phyloP scores from a whole-genome alignment of 305 asterid genomes.

The Euphrasia arctica region DNA sequence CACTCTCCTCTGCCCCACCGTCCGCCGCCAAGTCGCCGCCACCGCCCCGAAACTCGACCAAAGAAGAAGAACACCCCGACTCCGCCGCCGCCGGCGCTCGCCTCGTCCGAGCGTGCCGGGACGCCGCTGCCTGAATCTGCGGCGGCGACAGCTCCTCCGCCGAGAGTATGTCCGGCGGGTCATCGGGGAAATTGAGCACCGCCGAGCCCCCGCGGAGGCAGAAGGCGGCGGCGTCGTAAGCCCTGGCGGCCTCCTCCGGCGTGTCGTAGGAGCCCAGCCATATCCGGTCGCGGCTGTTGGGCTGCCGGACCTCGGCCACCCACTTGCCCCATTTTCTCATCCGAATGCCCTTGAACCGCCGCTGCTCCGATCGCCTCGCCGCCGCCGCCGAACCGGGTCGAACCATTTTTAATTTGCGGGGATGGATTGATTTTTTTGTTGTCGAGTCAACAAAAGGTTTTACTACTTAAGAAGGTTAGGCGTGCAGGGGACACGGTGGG shows the following conservation, averaged over 20 bases:
- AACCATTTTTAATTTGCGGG: slow-evolving; percentile 28
- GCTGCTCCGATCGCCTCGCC: slow-evolving; percentile 21
- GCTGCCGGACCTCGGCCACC: slow-evolving; percentile 70
- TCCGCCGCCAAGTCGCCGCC: too few relatives aligned
- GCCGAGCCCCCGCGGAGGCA: slow-evolving; percentile 52
- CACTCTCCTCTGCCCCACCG: too few relatives aligned
- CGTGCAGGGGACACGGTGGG: slow-evolving; percentile 24
- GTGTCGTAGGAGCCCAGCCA: slow-evolving; percentile 61
- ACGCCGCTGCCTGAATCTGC: slow-evolving; percentile 52
- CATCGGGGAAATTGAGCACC: slow-evolving; percentile 44
- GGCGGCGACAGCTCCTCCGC: slow-evolving; percentile 41
- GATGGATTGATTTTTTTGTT: neutral
- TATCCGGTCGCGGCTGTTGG: slow-evolving; percentile 53
- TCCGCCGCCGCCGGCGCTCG: slow-evolving; percentile 13
- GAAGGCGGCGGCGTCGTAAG: slow-evolving; percentile 56
- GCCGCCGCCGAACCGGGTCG: slow-evolving; percentile 28
- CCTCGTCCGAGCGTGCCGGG: slow-evolving; percentile 42
- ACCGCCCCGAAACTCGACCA: too few relatives aligned
- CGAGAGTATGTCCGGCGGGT: slow-evolving; percentile 34
- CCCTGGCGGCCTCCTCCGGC: slow-evolving; percentile 60
- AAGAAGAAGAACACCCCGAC: too few relatives aligned
- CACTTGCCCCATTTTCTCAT: slow-evolving; percentile 68
- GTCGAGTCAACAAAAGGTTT: neutral
- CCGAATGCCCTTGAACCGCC: slow-evolving; percentile 49
- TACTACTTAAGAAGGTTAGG: slow-evolving; percentile 17